Base-by-base conservation (phyloP, 1,284 basidiomycete species). In the Malassezia furfur region DNA sequence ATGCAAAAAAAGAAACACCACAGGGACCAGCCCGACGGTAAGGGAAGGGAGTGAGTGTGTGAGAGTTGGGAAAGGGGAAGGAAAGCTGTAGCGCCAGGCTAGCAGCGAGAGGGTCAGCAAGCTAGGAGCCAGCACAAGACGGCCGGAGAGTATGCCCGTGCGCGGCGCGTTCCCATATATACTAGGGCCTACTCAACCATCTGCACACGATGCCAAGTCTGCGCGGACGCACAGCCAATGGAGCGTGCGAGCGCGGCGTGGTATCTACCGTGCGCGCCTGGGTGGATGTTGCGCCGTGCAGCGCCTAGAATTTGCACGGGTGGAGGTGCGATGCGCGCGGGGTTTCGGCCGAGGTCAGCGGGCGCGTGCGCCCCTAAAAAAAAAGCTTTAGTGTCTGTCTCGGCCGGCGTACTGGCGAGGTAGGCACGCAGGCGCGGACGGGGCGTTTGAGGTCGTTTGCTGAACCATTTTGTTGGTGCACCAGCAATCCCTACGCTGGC, bases 281-380 rank as follows among this genome's bases (percentile, higher is more conserved):
- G 14, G 32, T 52, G 44, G 51, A 52, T 47, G 51, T 52, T 52
- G 51, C 35, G 44, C 21, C 35, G 3, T 28, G 31, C 25, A 21
- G 38, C 32, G 25, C 30, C 17, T 52, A 52, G 50, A 52, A 28
- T 36, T 9, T 52, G 34, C 40, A 19, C 34, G n/a, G n/a, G 40
- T 40, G 38, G 31, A 43, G 45, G n/a, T 7, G 25, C 25, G 25
- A 28, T 7, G 10, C 12, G 12, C 30, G 40, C 30, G 40, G 40
- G 30, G 40, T 25, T 43, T 28, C 40, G 40, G 40, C 40, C 40
- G 40, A 28, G 25, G 25, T 28, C 25, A 28, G 25, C 4, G 7
- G 25, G 25, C 7, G 7, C 25, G 25, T 28, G 25, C 25, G 25
- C 25, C 25, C 25, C 25, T 3, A 28, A 28, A 28, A 28, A 40